A percentile compares a stretch with the other conserved stretches of the same genome.
phyloP scores from a whole-genome alignment of 805 yeast species.

The Candida dendrica region DNA sequence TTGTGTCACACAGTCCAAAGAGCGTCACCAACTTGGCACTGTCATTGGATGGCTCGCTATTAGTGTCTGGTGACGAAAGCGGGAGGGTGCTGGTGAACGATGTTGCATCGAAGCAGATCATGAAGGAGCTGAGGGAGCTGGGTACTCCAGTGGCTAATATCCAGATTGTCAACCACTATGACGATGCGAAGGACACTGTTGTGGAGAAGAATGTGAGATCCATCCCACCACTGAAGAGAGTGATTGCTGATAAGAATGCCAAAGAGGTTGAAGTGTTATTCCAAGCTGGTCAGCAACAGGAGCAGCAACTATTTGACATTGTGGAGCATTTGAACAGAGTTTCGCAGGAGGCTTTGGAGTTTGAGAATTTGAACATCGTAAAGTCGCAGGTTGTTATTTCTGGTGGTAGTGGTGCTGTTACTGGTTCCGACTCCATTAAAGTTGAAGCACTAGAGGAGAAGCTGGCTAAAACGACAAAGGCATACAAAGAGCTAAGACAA shows the following conservation, averaged over 20 bases:
- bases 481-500: slow-evolving; percentile 50
- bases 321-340: slow-evolving; percentile 43
- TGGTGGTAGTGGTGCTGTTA: slow-evolving; percentile 15
- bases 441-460: slow-evolving; percentile 35
- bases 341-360: slow-evolving; percentile 43
- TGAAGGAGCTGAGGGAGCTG: slow-evolving; percentile 41
- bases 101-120: slow-evolving; percentile 58
- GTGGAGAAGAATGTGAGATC: slow-evolving; percentile 22
- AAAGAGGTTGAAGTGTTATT: slow-evolving; percentile 36
- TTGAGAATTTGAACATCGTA: slow-evolving; percentile 35
- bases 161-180: slow-evolving; percentile 10
- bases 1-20: slow-evolving; percentile 40
- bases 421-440: too few species aligned
- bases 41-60: slow-evolving; percentile 66
- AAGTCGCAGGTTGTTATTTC: slow-evolving; percentile 29
- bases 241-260: slow-evolving; percentile 34
- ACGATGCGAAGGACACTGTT: slow-evolving; percentile 2
- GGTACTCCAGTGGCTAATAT: slow-evolving; percentile 6
- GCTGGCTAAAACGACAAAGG: slow-evolving; percentile 43
- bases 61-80: slow-evolving; percentile 65
- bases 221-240: slow-evolving; percentile 63
- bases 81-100: slow-evolving; percentile 70
- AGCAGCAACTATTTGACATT: slow-evolving; percentile 28
- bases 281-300: slow-evolving; percentile 21
- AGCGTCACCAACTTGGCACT: slow-evolving; percentile 47